Base-by-base conservation (phyloP, 2,329 filamentous ascomycete genomes). In the Aspergillus sp. region DNA sequence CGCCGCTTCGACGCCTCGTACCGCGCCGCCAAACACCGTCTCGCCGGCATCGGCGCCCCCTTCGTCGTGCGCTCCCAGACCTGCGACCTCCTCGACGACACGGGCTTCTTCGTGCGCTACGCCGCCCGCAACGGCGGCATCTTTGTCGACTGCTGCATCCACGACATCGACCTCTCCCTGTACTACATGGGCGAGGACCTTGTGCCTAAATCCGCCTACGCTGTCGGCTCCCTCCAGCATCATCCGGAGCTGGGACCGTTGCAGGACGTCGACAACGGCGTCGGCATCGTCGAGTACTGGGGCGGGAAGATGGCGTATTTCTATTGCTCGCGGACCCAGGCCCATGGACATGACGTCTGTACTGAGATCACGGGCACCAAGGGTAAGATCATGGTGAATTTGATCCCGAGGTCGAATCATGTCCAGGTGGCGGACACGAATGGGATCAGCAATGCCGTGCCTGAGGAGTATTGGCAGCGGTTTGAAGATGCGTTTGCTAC, bases 101-200 rank as follows among this genome's bases (percentile, higher is more conserved):
- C 79, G 0, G 85, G 85, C 55, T 87, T 87, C 78, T 88, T 88
- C 67, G 85, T 88, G 53, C 76, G 80, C 31, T 88, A 88, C 71
- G 83, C 85, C 11, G 78, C 84, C 65, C 84, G 82, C 71, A 81
- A 77, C 2, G 86, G 86, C 31, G 85, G 85, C 52, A 87, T 88
- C 69, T 88, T 88, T 65, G 85, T 88, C 56, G 86, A 88, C 75
- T 86, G 84, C 75, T 82, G 82, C 59, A 84, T 88, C 66, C 85
- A 88, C 75, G 86, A 88, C 65, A 87, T 88, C 62, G 84, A 86
- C 62, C 78, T 87, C 4, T 78, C 82, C 5, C 58, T 67, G 31
- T 68, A 57, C 61, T 72, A 65, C 53, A 61, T 74, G 22, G 67
- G 69, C 31, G 63, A 69, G 39, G 65, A 65, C 2, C 55, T 63